phyloP scores from a whole-genome alignment of 2,329 filamentous ascomycete species.

The Lecanoromycetidae sp. region DNA sequence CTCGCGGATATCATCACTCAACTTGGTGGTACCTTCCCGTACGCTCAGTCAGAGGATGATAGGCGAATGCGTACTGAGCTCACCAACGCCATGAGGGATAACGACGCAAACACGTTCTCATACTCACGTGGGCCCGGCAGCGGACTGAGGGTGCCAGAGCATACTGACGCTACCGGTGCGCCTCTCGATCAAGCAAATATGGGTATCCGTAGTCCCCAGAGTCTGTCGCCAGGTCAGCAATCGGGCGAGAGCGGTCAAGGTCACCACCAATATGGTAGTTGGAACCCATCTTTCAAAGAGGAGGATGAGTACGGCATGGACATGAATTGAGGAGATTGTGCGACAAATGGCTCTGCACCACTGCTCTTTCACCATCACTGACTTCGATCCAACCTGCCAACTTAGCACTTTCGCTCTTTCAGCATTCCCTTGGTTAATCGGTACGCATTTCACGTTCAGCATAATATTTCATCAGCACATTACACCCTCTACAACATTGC shows the following conservation, averaged over 20 bases:
- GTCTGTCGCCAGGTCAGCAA: slow-evolving; percentile 40
- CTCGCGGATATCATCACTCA: slow-evolving; percentile 62
- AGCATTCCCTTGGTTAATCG: neutral
- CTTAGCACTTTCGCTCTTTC: neutral
- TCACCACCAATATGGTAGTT: slow-evolving; percentile 44
- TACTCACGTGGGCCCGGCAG: slow-evolving; percentile 77
- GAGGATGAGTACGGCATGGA: slow-evolving; percentile 92
- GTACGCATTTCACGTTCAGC: neutral
- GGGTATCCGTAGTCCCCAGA: slow-evolving; percentile 43
- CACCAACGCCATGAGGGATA: slow-evolving; percentile 72
- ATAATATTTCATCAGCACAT: too few species aligned
- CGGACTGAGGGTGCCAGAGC: slow-evolving; percentile 79
- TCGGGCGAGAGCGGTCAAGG: slow-evolving; percentile 51
- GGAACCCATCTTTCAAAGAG: slow-evolving; percentile 61
- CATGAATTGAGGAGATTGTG: slow-evolving; percentile 23
- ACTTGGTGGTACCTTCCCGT: slow-evolving; percentile 64
- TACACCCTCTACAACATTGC: neutral
- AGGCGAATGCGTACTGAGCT: slow-evolving; percentile 91
- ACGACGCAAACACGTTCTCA: slow-evolving; percentile 59
- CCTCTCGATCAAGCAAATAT: slow-evolving; percentile 43
- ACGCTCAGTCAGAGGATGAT: slow-evolving; percentile 81
- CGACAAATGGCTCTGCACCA: neutral
- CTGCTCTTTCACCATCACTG: neutral
- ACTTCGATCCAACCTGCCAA: neutral
- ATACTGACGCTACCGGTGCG: slow-evolving; percentile 84